phyloP scores from a whole-genome alignment of 306 rosid species.

The Malus asiatica region DNA sequence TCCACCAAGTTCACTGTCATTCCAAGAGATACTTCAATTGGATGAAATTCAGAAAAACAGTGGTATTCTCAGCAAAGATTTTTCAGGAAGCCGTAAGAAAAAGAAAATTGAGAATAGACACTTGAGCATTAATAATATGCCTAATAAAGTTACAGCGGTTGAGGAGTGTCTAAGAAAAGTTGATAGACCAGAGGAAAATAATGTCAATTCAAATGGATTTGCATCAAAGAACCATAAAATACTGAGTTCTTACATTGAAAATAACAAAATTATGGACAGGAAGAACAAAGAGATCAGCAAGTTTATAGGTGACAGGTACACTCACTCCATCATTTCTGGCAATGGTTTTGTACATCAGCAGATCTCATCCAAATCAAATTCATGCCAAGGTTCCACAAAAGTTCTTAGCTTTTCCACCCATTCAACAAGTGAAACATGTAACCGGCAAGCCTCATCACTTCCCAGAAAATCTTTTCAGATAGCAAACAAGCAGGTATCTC shows the following conservation, averaged over 20 bases:
- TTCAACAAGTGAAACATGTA: constrained; percentile 4
- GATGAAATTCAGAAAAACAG: constrained; percentile 28
- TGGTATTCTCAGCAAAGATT: constrained; percentile 15
- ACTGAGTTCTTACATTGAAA: constrained; percentile 27
- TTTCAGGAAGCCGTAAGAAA: constrained; percentile 33
- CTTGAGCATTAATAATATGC: constrained; percentile 25
- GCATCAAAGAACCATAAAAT: constrained; percentile 18
- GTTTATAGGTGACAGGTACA: constrained; percentile 16
- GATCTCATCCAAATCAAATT: constrained; percentile 18
- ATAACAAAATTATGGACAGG: constrained; percentile 17
- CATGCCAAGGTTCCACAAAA: constrained; percentile 10
- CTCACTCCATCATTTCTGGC: constrained; percentile 24
- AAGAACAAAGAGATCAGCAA: constrained; percentile 12
- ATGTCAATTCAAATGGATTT: constrained; percentile 13
- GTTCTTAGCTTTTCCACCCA: constrained; percentile 8
- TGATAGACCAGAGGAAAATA: constrained; percentile 11
- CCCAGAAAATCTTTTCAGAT: constrained; percentile 6
- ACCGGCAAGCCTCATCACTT: constrained; percentile 9
- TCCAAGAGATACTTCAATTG: constrained; percentile 32
- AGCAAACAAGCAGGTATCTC: constrained; percentile 17
- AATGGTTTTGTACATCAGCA: constrained; percentile 21
- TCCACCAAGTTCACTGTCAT: constrained; percentile 26
- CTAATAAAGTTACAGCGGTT: constrained; percentile 18
- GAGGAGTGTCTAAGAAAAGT: constrained; percentile 21
- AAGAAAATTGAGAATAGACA: constrained; percentile 31